phyloP scores from a whole-genome alignment of 495 filamentous ascomycete genomes.

The Sordaria brevicollis region DNA sequence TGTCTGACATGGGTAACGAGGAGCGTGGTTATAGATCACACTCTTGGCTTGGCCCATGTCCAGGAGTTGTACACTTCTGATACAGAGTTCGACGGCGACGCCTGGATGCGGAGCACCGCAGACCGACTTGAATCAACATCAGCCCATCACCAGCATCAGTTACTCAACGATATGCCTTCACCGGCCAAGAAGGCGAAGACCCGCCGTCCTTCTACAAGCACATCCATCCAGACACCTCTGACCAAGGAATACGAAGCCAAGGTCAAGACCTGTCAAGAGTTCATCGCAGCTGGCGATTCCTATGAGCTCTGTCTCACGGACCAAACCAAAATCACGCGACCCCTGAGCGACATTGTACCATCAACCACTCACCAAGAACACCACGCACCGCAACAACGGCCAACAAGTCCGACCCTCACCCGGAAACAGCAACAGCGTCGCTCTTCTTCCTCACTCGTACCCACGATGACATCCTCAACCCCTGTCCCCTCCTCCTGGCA shows the following conservation, averaged over 20 bases:
- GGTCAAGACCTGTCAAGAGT: conserved; percentile 58
- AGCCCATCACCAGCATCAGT: neutral
- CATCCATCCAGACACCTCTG: conserved; percentile 32
- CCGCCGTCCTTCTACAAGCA: conserved; percentile 13
- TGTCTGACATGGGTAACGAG: conserved; percentile 67
- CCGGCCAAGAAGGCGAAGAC: conserved; percentile 1
- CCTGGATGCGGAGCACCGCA: conserved; percentile 23
- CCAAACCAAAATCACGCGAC: conserved; percentile 51
- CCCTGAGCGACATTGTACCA: conserved; percentile 38
- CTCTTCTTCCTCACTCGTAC: neutral
- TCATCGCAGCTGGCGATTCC: conserved; percentile 68
- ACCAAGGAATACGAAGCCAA: conserved; percentile 50
- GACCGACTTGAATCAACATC: conserved; percentile 18
- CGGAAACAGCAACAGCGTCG: conserved; percentile 1
- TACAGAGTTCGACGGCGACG: conserved; percentile 18
- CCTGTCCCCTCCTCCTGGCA: conserved; percentile 43
- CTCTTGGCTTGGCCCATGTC: conserved; percentile 47
- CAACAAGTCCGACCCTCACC: conserved; percentile 5
- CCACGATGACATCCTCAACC: neutral
- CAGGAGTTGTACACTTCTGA: conserved; percentile 44
- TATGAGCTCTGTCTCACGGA: conserved; percentile 90
- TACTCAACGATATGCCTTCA: neutral
- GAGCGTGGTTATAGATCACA: conserved; percentile 73
- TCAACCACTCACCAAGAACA: conserved; percentile 35
- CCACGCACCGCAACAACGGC: conserved; percentile 4